Base-by-base conservation (phyloP, 768 basidiomycete genomes). In the Coprinellus aureogranulatus region DNA sequence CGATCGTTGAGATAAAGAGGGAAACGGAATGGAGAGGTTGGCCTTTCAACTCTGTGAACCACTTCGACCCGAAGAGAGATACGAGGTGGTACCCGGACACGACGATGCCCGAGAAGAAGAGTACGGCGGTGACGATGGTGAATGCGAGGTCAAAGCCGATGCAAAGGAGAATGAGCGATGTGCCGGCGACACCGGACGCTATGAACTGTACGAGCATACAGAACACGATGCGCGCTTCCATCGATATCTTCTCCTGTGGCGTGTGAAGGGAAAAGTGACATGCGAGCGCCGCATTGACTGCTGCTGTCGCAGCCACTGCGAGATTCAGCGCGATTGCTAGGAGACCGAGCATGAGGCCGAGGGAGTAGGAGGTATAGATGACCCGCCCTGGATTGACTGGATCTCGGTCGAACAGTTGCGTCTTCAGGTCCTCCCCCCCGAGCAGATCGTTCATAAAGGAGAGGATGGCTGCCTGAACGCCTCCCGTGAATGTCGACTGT, bases 401-500 rank as follows among this genome's bases (percentile, higher is more conserved):
- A 20, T 52, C 50, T 14, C 18, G 6, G 22, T 20, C 18, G 27
- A 27, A 52, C 10, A 52, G 30, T 20, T 8, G 4, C 9, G 23
- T 22, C 22, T 22, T 34, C 31, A 52, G 31, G 16, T 30, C n/a
- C 10, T 37, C 50, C 20, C 22, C 50, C 2, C 31, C 5, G 9
- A 52, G 50, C 2, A 52, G 50, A 22, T 52, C 50, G 31, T 37
- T 31, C 50, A 52, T 52, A n/a, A 52, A 52, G n/a, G 50, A 31
- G 8, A 52, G 50, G 10, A 52, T 22, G 16, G 50, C 30, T 8
- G 50, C 50, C 16, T 52, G 31, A 11, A 52, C 50, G 22, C 50
- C 50, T n/a, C 50, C 50, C 3, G 50, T 52, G 22, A 52, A 52
- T 5, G 50, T 52, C 2, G 50, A 52, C 50, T 52, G 16, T n/a